Evolutionary conservation across 139 green algal species (phyloP), one percentile per base, ranked within the genome.

Genomic region (Desmodesmus armatus): DNA sequence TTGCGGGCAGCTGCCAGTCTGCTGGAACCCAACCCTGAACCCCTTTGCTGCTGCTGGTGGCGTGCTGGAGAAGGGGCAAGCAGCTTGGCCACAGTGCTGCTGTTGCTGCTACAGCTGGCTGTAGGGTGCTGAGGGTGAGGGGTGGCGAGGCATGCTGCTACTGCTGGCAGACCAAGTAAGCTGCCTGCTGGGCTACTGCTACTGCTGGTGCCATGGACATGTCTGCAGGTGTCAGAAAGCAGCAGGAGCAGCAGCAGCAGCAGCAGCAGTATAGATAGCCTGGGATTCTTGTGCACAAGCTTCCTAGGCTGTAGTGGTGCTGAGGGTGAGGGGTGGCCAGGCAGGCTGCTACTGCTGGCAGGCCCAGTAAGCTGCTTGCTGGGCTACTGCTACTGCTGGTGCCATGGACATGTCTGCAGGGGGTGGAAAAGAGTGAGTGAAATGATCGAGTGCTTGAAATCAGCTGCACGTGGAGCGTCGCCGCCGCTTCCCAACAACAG

Each of bases 81-180:
- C 47, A 76, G 13, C 29, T 33, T 29, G 60, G 62, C 31, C 75
- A 51, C 25, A 88, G 75, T 6, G 72, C 33, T 25, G 53, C n/a
- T 35, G 78, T 71, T 25, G 84, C 84, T 35, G 44, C 49, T 13
- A 82, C 39, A 41, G 82, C 82, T 7, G 82, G 82, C 40, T 62
- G 55, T 23, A 81, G 31, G 82, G 71, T 43, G 82, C 70, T 27
- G 53, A 39, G 27, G 51, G 13, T 5, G 70, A 76, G 51, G 73
- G 51, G 82, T 82, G 53, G 82, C 82, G 29, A 87, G 70, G 70
- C 82, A 87, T 37, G 65, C 29, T 21, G 82, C 82, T 53, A 87
- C 13, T 25, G 39, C n/a, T 27, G 82, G 71, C 27, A 87, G 73
- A 17, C 82, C 82, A 19, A 87, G 70, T 75, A 70, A 13, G 53